These are phyloP conservation scores for Closterium sp. DNA, from an alignment of 139 green algal species.

Conservation along the genomic window DNA sequence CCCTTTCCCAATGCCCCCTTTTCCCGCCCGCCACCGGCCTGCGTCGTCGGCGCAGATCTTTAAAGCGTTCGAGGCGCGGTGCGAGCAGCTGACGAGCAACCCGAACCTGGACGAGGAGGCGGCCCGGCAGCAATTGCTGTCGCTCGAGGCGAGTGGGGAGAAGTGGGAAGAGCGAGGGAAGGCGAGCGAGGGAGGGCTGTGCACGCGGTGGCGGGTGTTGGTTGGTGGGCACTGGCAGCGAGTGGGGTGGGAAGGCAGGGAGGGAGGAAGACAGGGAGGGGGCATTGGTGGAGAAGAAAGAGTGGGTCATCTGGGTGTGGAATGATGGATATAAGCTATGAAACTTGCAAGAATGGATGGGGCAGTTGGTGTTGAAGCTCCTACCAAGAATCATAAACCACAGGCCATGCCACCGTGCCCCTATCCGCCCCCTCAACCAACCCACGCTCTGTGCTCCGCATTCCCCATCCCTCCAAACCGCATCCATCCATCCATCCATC, in stretches of 20 bases:
- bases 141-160: neutral
- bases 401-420: neutral
- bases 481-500: too few species aligned
- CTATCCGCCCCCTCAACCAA: neutral
- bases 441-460: neutral
- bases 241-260: neutral
- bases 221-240: neutral
- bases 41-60: neutral
- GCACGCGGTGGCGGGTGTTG: neutral
- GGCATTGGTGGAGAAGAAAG: neutral
- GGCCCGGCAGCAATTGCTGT: neutral
- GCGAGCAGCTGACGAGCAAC: neutral
- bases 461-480: neutral
- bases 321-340: too few species aligned
- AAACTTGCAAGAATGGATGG: neutral
- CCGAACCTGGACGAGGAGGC: neutral
- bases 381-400: neutral
- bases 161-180: neutral
- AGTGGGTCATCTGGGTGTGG: neutral
- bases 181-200: neutral
- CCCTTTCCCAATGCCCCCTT: too few species aligned
- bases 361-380: neutral
- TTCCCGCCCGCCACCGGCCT: too few species aligned
- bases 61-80: constrained; percentile 1
- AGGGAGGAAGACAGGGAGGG: neutral